Evolutionary conservation across 1,284 basidiomycete genomes (phyloP).

Genomic region (Ustilago bromivora): DNA sequence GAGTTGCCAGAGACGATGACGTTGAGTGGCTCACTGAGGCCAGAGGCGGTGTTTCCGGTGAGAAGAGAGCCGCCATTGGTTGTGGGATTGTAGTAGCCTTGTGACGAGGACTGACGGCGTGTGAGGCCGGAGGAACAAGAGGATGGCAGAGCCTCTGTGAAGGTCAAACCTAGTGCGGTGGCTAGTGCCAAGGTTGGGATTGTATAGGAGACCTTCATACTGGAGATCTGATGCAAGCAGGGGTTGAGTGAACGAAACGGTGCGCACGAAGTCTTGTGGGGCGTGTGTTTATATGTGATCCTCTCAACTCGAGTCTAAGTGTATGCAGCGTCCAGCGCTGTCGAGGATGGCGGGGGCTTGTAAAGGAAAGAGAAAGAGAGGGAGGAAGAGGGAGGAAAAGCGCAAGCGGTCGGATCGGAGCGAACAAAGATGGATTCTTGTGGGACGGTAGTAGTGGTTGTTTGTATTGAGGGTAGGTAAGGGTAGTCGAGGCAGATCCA

Average conservation of each 20-base stretch:
- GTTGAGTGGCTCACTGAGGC: constrained; percentile 62
- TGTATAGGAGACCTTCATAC: constrained; percentile 16
- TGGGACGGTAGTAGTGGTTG: neutral
- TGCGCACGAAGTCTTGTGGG: neutral
- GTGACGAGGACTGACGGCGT: constrained; percentile 21
- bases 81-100: constrained; percentile 30
- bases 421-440: no score
- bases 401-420: neutral
- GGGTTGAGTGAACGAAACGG: neutral
- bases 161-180: constrained; percentile 8
- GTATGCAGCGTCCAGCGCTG: neutral
- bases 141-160: constrained; percentile 19
- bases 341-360: neutral
- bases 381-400: neutral
- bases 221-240: neutral
- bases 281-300: neutral
- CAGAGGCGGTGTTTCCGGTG: constrained; percentile 25
- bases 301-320: neutral
- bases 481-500: neutral
- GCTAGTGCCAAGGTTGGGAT: constrained; percentile 20
- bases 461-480: neutral
- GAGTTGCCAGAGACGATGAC: constrained; percentile 63
- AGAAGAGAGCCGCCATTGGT: constrained; percentile 47
- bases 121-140: neutral
- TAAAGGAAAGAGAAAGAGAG: neutral